Conservation (phyloP, 2,329 filamentous ascomycete species). For the Arthrinium puccinioides region DNA sequence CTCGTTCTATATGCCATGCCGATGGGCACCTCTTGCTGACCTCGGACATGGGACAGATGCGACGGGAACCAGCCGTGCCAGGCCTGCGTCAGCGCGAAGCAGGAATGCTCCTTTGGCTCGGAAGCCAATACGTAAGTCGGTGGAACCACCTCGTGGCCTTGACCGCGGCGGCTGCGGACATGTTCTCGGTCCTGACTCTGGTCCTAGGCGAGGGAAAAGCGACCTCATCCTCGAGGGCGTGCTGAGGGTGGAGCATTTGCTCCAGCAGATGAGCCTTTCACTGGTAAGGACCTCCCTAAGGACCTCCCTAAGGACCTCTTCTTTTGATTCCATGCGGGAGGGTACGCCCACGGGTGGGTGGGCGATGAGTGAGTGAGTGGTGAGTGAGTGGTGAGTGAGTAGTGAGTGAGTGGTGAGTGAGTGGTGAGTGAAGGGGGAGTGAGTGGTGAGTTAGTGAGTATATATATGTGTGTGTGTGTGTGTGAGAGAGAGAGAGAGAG, state of each 20-base stretch:
- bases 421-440: too few species aligned
- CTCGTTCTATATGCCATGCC: background rate
- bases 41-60: slow-evolving; percentile 31
- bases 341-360: too few species aligned
- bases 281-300: background rate
- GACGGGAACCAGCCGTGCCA: slow-evolving; percentile 39
- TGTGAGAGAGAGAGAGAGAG: too few species aligned
- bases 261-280: slow-evolving; percentile 35
- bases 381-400: too few species aligned
- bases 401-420: too few species aligned
- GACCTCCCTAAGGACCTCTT: too few species aligned
- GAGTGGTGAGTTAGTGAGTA: too few species aligned
- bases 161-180: too few species aligned
- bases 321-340: too few species aligned
- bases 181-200: background rate
- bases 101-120: slow-evolving; percentile 33
- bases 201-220: slow-evolving; percentile 37
- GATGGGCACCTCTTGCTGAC: background rate
- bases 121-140: slow-evolving; percentile 34
- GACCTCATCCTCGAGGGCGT: slow-evolving; percentile 45
- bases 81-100: slow-evolving; percentile 26
- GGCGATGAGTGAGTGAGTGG: too few species aligned
- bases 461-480: too few species aligned
- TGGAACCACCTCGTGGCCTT: background rate
- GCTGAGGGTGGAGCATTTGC: slow-evolving; percentile 36